Conservation (phyloP, 305 asterid species). For the Ilex paraguariensis region DNA sequence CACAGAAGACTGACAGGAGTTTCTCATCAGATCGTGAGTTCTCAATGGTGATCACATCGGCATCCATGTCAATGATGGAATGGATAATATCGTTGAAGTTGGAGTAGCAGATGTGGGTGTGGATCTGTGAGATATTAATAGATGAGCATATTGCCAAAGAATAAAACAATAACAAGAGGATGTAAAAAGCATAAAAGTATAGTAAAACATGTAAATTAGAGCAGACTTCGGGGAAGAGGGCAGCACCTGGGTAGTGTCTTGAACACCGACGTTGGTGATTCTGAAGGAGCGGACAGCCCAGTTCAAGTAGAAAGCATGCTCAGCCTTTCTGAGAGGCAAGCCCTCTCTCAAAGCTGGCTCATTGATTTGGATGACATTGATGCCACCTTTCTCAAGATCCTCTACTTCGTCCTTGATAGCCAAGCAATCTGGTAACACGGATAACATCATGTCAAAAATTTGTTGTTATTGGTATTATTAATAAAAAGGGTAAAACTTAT, state of each 20-base stretch:
- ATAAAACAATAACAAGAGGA: not conserved
- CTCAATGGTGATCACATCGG: conserved; percentile 51
- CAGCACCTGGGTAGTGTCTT: conserved; percentile 42
- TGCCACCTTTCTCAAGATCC: conserved; percentile 48
- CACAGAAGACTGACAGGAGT: conserved; percentile 40
- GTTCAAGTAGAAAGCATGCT: conserved; percentile 45
- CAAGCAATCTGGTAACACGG: conserved; percentile 31
- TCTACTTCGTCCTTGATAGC: conserved; percentile 51
- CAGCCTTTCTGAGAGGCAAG: conserved; percentile 48
- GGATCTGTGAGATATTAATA: conserved; percentile 24
- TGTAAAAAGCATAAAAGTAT: not conserved
- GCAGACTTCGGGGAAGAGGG: not conserved
- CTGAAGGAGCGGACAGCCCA: conserved; percentile 56
- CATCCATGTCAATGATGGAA: conserved; percentile 46
- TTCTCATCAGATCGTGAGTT: conserved; percentile 51
- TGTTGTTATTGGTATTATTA: too few species aligned
- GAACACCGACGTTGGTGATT: conserved; percentile 36
- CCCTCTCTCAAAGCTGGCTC: conserved; percentile 55
- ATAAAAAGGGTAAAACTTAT: too few species aligned
- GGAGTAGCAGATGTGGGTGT: conserved; percentile 56
- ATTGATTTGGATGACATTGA: conserved; percentile 42
- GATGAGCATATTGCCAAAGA: not conserved
- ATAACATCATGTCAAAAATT: not conserved
- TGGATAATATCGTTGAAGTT: conserved; percentile 50
- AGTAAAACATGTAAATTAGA: too few species aligned